A percentile compares a stretch with the other conserved stretches of the same genome.
These are phyloP conservation scores for Fonsecaea erecta DNA, from an alignment of 2,329 filamentous ascomycete genomes.

Conservation along the genomic window DNA sequence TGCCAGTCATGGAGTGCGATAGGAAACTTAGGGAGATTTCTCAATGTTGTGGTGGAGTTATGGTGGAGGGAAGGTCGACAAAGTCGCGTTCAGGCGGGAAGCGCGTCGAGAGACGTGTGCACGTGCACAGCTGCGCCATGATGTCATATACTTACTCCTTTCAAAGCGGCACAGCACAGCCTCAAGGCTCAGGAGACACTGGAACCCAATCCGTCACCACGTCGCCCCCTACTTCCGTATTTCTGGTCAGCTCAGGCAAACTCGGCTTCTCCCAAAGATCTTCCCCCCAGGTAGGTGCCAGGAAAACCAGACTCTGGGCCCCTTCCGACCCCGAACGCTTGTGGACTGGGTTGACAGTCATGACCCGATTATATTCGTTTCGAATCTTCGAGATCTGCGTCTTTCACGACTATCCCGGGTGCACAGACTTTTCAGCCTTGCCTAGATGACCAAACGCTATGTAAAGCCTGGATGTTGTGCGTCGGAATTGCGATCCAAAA, in stretches of 20 bases:
- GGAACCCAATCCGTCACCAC: background rate
- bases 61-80: background rate
- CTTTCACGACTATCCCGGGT: background rate
- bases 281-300: background rate
- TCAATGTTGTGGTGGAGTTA: constrained; percentile 12
- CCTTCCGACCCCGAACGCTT: background rate
- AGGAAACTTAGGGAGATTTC: background rate
- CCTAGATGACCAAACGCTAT: constrained; percentile 5
- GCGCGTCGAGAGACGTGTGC: constrained; percentile 2
- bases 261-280: constrained; percentile 5
- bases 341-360: constrained; percentile 3
- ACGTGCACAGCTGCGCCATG: background rate
- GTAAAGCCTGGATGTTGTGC: background rate
- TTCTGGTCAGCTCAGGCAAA: constrained; percentile 9
- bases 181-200: constrained; percentile 8
- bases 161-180: constrained; percentile 2
- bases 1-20: constrained; percentile 10
- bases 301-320: background rate
- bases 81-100: background rate
- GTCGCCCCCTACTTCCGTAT: background rate
- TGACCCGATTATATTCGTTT: constrained; percentile 5
- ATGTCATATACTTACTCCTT: constrained; percentile 1
- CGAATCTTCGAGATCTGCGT: constrained; percentile 12
- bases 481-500: background rate
- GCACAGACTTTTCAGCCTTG: constrained; percentile 10